Conservation (phyloP, 176 grass and related monocot species). For the Puya raimondii region DNA sequence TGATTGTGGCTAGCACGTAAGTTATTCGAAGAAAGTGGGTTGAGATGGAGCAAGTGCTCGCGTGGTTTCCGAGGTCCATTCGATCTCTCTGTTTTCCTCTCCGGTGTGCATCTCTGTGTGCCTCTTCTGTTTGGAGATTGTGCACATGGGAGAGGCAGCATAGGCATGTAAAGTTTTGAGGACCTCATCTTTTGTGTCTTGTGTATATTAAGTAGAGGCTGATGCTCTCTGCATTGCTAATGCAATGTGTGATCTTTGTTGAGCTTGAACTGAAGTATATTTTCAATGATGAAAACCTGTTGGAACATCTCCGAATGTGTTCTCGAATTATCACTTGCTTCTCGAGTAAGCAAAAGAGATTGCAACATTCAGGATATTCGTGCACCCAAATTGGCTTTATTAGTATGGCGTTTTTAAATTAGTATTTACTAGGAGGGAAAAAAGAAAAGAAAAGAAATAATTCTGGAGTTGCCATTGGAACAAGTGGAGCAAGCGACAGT, state of each 20-base stretch:
- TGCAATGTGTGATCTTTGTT: background rate
- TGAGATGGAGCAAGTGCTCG: too few species aligned
- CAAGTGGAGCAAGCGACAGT: too few species aligned
- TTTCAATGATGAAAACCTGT: background rate
- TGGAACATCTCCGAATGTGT: background rate
- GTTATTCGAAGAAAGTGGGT: too few species aligned
- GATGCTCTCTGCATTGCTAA: slow-evolving; percentile 6
- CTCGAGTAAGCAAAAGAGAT: too few species aligned
- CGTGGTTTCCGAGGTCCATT: background rate
- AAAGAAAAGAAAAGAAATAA: too few species aligned
- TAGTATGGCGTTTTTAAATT: too few species aligned
- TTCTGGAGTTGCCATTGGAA: too few species aligned
- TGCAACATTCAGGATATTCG: too few species aligned
- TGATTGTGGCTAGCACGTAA: background rate
- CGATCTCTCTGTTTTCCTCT: background rate
- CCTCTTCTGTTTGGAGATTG: background rate
- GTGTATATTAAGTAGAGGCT: slow-evolving; percentile 5
- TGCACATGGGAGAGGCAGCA: background rate
- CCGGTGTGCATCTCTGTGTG: background rate
- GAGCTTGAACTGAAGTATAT: background rate
- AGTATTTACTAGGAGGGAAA: too few species aligned
- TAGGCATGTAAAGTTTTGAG: slow-evolving; percentile 11
- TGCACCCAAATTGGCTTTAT: too few species aligned
- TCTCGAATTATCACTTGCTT: background rate
- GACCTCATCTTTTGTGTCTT: background rate